phyloP scores from a whole-genome alignment of 2,329 filamentous ascomycete species.

The Penicillium concentricum region DNA sequence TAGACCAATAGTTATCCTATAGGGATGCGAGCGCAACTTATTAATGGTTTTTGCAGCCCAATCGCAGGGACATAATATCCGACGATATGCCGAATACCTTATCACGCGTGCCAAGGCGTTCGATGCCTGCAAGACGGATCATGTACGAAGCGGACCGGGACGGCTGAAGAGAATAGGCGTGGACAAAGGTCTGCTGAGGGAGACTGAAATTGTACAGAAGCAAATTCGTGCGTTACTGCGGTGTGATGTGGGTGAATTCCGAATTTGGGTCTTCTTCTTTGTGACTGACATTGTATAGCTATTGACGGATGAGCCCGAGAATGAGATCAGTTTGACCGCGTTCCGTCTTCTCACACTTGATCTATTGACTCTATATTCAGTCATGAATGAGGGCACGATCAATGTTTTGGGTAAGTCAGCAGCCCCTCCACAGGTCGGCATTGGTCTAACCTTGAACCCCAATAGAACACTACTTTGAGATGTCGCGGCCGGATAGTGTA shows the following conservation, averaged over 20 bases:
- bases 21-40: slow-evolving; percentile 13
- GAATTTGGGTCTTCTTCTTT: not conserved
- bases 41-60: slow-evolving; percentile 64
- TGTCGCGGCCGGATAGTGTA: slow-evolving; percentile 92
- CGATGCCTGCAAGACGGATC: slow-evolving; percentile 81
- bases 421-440: not conserved
- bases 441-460: slow-evolving; percentile 11
- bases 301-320: slow-evolving; percentile 83
- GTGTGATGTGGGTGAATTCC: slow-evolving; percentile 69
- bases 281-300: slow-evolving; percentile 56
- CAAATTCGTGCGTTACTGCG: slow-evolving; percentile 83
- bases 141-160: slow-evolving; percentile 78
- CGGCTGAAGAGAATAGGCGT: slow-evolving; percentile 82
- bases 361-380: slow-evolving; percentile 84
- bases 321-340: slow-evolving; percentile 93
- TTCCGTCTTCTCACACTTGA: slow-evolving; percentile 91
- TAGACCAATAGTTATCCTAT: slow-evolving; percentile 33
- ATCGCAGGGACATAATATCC: slow-evolving; percentile 91
- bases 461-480: slow-evolving; percentile 93
- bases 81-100: slow-evolving; percentile 86
- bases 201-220: slow-evolving; percentile 86
- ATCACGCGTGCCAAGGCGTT: slow-evolving; percentile 78
- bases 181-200: slow-evolving; percentile 86
- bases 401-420: slow-evolving; percentile 76
- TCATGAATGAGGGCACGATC: slow-evolving; percentile 95